Evolutionary conservation across 1,284 basidiomycete species (phyloP), one percentile per base, ranked within the genome.

Genomic region (Papiliotrema fonsecae): DNA sequence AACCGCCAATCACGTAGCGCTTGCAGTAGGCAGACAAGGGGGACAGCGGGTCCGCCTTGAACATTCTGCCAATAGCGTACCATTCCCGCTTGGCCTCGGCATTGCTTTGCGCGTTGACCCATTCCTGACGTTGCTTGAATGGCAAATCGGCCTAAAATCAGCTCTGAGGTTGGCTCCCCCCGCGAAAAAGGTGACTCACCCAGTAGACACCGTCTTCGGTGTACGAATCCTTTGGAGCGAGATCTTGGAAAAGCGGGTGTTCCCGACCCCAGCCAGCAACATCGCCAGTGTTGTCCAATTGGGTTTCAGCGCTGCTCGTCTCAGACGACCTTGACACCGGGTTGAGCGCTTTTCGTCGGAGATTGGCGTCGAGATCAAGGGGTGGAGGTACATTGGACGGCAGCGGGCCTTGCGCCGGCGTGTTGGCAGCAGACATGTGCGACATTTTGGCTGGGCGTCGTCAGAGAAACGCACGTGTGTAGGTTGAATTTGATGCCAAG

Each of bases 1-100:
- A 74, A 55, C 78, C 78, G 41, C 73, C 76, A 44, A 78, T 61
- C 41, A 79, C 77, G 55, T 79, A 79, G 60, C 74, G 72, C 47
- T 49, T 47, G 52, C 65, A 78, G 70, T 80, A 80, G 32, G 69
- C 67, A 10, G 53, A 50, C 28, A 78, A 36, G 10, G 77, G 77
- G 26, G 69, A 71, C 7, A 74, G 51, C 2, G 72, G 72, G 57
- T 79, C 78, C 46, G 61, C 60, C 65, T 79, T 79, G 69, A 78
- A 76, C 76, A 79, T 77, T 26, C 55, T 26, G 45, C 77, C 71
- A 38, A 79, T 61, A 42, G 67, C 60, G 24, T 47, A 52, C 39
- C 77, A 55, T 64, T 80, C 79, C 37, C 76, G 67, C 42, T 60
- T 64, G 13, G 72, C 58, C 61, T 79, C 78, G 10, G 52, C 62